These are phyloP conservation scores for Rhododendron molle DNA, from an alignment of 148 eudicot species.

Conservation along the genomic window DNA sequence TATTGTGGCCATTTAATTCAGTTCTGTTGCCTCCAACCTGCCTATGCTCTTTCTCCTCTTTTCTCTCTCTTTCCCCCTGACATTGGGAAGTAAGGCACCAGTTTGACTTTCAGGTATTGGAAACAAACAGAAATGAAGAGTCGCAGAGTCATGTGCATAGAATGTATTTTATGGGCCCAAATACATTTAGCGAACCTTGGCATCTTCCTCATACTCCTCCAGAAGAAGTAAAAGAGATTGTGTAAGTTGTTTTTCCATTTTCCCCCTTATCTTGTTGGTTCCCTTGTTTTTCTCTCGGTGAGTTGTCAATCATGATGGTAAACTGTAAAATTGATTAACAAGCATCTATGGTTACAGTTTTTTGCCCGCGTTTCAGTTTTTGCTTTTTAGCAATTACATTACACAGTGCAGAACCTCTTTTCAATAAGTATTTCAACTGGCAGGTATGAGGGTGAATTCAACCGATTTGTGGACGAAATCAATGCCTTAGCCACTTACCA, in stretches of 20 bases:
- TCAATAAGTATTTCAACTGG: constrained; percentile 12
- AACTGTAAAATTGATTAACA: neutral
- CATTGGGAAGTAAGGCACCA: neutral
- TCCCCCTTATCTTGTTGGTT: constrained; percentile 7
- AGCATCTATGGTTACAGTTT: neutral
- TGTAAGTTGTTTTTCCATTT: constrained; percentile 46
- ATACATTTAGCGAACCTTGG: constrained; percentile 97
- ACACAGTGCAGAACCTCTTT: neutral
- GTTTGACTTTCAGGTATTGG: constrained; percentile 55
- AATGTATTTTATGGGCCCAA: constrained; percentile 86
- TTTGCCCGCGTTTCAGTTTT: neutral
- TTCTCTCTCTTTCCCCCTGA: constrained; percentile 10
- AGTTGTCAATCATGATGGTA: neutral
- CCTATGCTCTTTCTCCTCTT: neutral
- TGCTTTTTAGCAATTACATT: neutral
- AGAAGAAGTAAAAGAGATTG: constrained; percentile 83
- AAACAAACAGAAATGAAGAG: constrained; percentile 86
- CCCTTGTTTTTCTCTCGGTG: neutral
- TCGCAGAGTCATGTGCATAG: constrained; percentile 86
- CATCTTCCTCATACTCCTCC: constrained; percentile 95
- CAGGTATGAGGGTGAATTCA: constrained; percentile 94
- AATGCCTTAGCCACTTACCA: constrained; percentile 86
- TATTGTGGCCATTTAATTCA: neutral
- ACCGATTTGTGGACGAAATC: constrained; percentile 87
- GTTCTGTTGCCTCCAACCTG: neutral